phyloP scores from a whole-genome alignment of 768 basidiomycete species.

The Mycena sanguinolenta region DNA sequence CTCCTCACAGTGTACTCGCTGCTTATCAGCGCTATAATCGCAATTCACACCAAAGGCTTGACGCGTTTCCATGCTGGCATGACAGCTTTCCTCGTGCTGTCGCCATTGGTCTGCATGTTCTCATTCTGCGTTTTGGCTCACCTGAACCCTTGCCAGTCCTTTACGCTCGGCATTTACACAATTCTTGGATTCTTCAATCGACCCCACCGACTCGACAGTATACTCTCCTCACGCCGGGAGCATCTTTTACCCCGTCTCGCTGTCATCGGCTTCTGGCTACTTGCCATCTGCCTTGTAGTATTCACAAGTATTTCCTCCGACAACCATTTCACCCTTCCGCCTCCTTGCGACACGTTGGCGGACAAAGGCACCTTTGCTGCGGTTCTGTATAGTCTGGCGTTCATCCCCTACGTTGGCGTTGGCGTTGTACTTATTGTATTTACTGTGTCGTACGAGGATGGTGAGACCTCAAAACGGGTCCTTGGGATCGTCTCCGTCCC shows the following conservation, averaged over 20 bases:
- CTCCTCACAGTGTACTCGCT: slow-evolving; percentile 19
- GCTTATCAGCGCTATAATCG: slow-evolving; percentile 11
- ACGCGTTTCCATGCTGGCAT: slow-evolving; percentile 16
- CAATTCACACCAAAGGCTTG: neutral
- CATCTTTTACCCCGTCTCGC: slow-evolving; percentile 7
- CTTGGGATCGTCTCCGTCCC: neutral
- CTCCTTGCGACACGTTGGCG: slow-evolving; percentile 1
- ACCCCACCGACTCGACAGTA: neutral
- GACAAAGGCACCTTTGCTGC: neutral
- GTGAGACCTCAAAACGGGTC: neutral
- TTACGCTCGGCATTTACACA: slow-evolving; percentile 8
- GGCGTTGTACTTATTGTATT: neutral
- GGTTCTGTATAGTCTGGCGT: neutral
- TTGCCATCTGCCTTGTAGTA: neutral
- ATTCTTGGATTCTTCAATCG: neutral
- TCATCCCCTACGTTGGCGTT: slow-evolving; percentile 13
- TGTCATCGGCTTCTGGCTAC: neutral
- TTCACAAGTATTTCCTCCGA: slow-evolving; percentile 5
- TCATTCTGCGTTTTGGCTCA: neutral
- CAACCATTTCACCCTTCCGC: slow-evolving; percentile 2
- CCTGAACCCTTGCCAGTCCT: neutral
- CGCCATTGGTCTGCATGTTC: slow-evolving; percentile 1
- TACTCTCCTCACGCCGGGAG: neutral
- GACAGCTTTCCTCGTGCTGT: slow-evolving; percentile 16
- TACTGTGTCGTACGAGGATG: neutral